Evolutionary conservation across 1,139 yeast species (phyloP).

Genomic region (Hyphopichia khmerensis): DNA sequence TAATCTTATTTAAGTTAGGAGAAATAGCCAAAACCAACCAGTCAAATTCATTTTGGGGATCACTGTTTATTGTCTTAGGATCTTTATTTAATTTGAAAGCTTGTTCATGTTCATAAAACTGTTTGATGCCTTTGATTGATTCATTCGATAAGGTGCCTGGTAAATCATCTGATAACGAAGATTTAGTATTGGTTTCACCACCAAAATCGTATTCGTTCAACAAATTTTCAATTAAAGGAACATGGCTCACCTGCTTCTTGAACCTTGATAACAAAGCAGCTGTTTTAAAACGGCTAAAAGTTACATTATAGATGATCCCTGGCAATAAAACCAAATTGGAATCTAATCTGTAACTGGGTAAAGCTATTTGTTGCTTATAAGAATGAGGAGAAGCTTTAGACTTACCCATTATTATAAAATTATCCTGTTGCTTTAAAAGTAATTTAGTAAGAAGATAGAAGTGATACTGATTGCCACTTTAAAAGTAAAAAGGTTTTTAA

Average conservation of each 20-base stretch:
- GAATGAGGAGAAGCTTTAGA: background rate
- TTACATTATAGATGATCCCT: conserved; percentile 58
- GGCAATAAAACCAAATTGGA: conserved; percentile 55
- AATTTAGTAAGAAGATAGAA: background rate
- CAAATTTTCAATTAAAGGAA: conserved; percentile 31
- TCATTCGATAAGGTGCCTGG: conserved; percentile 30
- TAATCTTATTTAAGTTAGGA: conserved; percentile 40
- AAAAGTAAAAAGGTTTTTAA: background rate
- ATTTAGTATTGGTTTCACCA: conserved; percentile 14
- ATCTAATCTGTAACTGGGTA: conserved; percentile 44
- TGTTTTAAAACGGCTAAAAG: conserved; percentile 50
- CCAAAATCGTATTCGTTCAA: conserved; percentile 37
- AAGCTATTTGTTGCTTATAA: conserved; percentile 18
- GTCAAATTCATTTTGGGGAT: conserved; percentile 26
- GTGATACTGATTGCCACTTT: background rate
- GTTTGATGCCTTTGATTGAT: conserved; percentile 36
- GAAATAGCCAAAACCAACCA: conserved; percentile 42
- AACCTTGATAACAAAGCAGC: conserved; percentile 44
- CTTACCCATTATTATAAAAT: no score
- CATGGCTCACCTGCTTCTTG: conserved; percentile 26
- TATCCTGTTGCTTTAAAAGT: background rate
- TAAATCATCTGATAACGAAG: conserved; percentile 14
- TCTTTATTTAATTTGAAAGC: conserved; percentile 8
- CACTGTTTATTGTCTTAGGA: conserved; percentile 2
- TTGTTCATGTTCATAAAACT: conserved; percentile 24